Percentiles rank a stretch among this genome's conserved stretches.
Conservation (phyloP, 177 flowering plant species). For the Telopea speciosissima region DNA sequence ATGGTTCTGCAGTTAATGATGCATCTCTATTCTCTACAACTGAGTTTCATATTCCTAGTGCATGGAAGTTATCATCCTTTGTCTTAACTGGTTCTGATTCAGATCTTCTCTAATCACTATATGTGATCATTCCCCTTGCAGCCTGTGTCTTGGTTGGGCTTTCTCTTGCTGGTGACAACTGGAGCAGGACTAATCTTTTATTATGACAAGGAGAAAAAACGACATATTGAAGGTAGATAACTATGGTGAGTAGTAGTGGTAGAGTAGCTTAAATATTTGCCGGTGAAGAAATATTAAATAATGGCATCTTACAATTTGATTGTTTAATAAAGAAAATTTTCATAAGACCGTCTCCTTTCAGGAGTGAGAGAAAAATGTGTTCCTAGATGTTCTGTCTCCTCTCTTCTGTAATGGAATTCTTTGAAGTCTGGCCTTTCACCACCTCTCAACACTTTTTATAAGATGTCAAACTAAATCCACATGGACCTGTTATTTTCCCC, state of each 20-base stretch:
- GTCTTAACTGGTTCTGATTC: background rate
- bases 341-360: no score
- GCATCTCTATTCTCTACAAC: background rate
- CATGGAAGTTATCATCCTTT: background rate
- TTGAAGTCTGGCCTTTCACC: no score
- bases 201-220: constrained; percentile 78
- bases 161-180: constrained; percentile 63
- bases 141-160: constrained; percentile 99
- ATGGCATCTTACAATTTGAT: background rate
- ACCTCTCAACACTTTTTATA: no score
- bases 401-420: no score
- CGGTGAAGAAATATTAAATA: background rate
- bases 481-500: no score
- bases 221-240: constrained; percentile 91
- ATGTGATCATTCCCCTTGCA: constrained; percentile 26
- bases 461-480: no score
- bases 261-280: background rate
- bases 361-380: no score
- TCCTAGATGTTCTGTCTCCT: no score
- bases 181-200: constrained; percentile 76
- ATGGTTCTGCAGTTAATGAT: background rate
- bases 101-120: background rate
- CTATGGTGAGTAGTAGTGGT: constrained; percentile 66
- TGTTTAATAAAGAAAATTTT: no score
- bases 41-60: background rate